These are phyloP conservation scores for Mucor piriformis DNA, from an alignment of 371 early-diverging fungal genomes.

Conservation along the genomic window DNA sequence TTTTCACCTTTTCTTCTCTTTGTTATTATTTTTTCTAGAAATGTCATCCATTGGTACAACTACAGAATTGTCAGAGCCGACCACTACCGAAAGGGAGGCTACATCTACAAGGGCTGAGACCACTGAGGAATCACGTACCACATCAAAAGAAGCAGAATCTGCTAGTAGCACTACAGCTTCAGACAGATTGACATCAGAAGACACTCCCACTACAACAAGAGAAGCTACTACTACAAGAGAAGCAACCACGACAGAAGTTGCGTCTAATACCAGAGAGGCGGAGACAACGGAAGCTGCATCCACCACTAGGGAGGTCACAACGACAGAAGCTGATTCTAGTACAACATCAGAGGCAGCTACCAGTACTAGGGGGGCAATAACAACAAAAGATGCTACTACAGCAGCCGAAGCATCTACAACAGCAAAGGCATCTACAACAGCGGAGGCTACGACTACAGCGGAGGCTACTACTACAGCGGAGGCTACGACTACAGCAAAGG, in stretches of 20 bases:
- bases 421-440: neutral
- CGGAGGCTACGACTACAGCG: neutral
- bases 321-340: slow-evolving; percentile 4
- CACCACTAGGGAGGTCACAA: neutral
- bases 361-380: neutral
- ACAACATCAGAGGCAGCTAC: neutral
- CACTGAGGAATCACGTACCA: slow-evolving; percentile 3
- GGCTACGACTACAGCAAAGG: neutral
- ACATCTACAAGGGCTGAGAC: neutral
- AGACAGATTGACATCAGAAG: neutral
- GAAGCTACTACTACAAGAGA: slow-evolving; percentile 1
- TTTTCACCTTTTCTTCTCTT: slow-evolving; percentile 5
- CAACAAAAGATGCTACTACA: too few relatives aligned
- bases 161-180: neutral
- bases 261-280: neutral
- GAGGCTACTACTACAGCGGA: slow-evolving; percentile 1
- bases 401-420: neutral
- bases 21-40: neutral
- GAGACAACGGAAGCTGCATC: neutral
- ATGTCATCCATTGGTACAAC: slow-evolving; percentile 16
- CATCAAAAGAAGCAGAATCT: slow-evolving; percentile 2
- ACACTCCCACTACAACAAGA: slow-evolving; percentile 2
- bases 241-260: neutral
- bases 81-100: neutral
- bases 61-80: slow-evolving; percentile 1